Evolutionary conservation across 345 rosid species (phyloP), one percentile per base, ranked within the genome.

Genomic region (Acer yangbiense): DNA sequence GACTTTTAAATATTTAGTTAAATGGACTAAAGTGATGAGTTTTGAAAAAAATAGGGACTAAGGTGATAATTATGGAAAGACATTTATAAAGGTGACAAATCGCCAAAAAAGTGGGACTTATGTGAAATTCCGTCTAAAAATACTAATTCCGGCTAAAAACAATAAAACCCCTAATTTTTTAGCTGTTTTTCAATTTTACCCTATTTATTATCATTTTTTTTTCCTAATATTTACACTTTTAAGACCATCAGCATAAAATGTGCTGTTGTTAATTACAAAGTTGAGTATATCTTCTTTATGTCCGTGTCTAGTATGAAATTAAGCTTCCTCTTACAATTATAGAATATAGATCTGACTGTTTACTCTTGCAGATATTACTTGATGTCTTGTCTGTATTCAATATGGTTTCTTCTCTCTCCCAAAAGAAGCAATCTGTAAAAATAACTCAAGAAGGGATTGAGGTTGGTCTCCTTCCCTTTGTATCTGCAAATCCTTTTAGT

Each of bases 351-450:
- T 2, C 65, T 72, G 32, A 12, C 4, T 18, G 39, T 72, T 57
- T 27, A 5, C 16, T 72, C 12, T 4, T 86, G 76, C 88, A 94
- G 99, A 86, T 96, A 80, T 84, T 96, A 75, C 85, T 95, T 68
- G 98, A 93, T 68, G 83, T 81, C 52, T 95, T 92, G 76, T 75
- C 86, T 7, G 82, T 88, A 77, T 92, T 91, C 86, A 93, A 93
- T 83, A 71, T 65, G 54, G 97, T 92, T 48, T 82, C 90, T 67
- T 87, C 92, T 75, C 75, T 87, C 70, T 92, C 97, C 55, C 87
- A 85, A 78, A 84, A 85, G 86, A 91, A 90, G 86, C 98, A 93
- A 60, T 90, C 94, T 72, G 84, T 88, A 29, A 92, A 88, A 82
- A 84, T 96, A 83, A 86, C 77, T 11, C 85, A 86, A 71, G 89